phyloP scores from a whole-genome alignment of 768 basidiomycete species.

The Gymnopilus dilepis region DNA sequence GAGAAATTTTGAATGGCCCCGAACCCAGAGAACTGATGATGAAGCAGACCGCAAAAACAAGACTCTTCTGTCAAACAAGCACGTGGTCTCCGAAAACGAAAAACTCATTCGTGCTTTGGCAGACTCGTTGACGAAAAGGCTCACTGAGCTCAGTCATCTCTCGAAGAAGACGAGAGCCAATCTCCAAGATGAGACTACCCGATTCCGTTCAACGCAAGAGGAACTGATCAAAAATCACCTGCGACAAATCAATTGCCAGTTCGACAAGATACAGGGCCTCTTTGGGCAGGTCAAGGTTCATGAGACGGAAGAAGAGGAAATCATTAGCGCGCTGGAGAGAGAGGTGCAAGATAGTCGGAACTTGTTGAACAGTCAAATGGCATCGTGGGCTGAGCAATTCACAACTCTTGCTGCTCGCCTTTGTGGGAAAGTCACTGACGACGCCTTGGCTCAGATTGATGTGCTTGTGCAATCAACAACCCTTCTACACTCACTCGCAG shows the following conservation, averaged over 20 bases:
- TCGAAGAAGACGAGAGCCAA: slow-evolving; percentile 57
- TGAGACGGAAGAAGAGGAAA: slow-evolving; percentile 58
- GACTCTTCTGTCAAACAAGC: slow-evolving; percentile 67
- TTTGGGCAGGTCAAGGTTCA: slow-evolving; percentile 60
- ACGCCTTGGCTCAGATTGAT: slow-evolving; percentile 50
- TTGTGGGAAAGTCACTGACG: slow-evolving; percentile 50
- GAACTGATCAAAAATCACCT: slow-evolving; percentile 56
- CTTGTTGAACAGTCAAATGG: slow-evolving; percentile 55
- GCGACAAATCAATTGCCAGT: slow-evolving; percentile 59
- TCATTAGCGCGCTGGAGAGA: slow-evolving; percentile 51
- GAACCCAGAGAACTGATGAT: slow-evolving; percentile 15
- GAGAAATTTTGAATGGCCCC: slow-evolving; percentile 26
- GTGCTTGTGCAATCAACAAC: slow-evolving; percentile 64
- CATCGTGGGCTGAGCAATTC: slow-evolving; percentile 59
- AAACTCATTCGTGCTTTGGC: slow-evolving; percentile 60
- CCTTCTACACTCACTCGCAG: slow-evolving; percentile 62
- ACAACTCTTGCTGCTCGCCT: slow-evolving; percentile 51
- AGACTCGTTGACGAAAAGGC: slow-evolving; percentile 55
- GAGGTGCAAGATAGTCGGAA: slow-evolving; percentile 53
- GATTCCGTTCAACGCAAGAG: slow-evolving; percentile 61
- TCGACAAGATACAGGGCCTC: slow-evolving; percentile 56
- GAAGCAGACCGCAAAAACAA: slow-evolving; percentile 72
- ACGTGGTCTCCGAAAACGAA: slow-evolving; percentile 66
- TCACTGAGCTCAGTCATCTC: slow-evolving; percentile 66
- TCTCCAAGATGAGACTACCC: slow-evolving; percentile 60